Conservation (phyloP, 495 filamentous ascomycete genomes). For the Trichoderma virens region DNA sequence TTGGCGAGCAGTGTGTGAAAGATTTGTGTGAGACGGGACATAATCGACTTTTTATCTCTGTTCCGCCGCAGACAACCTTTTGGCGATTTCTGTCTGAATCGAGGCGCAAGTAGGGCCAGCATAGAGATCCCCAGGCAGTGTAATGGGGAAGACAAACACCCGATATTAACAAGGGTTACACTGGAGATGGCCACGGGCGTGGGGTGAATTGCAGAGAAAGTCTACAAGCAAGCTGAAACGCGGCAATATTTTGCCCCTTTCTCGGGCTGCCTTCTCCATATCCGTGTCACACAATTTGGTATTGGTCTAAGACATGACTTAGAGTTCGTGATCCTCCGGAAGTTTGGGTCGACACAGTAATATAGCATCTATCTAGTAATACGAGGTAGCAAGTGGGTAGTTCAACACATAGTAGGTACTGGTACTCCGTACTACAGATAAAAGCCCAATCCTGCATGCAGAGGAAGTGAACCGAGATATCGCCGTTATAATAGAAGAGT, state of each 20-base stretch:
- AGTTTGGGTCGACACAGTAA: background rate
- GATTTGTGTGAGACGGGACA: background rate
- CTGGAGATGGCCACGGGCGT: background rate
- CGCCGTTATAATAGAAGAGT: too few relatives aligned
- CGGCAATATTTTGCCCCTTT: background rate
- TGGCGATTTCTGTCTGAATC: background rate
- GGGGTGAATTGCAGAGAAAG: background rate
- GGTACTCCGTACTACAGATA: too few relatives aligned
- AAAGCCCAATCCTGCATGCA: too few relatives aligned
- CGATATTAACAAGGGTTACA: background rate
- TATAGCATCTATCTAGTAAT: background rate
- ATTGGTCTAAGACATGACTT: background rate
- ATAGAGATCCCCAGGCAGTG: too few relatives aligned
- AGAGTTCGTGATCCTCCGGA: background rate
- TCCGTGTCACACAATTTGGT: background rate
- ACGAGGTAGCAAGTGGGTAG: background rate
- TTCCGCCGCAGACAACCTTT: background rate
- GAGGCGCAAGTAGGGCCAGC: background rate
- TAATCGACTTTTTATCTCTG: background rate
- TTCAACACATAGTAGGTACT: too few relatives aligned
- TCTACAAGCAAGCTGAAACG: background rate
- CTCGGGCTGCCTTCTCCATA: background rate
- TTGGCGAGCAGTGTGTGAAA: background rate
- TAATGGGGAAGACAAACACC: background rate
- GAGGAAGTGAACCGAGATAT: too few relatives aligned